Evolutionary conservation across 768 basidiomycete species (phyloP).

Genomic region (Amanita inopinata): DNA sequence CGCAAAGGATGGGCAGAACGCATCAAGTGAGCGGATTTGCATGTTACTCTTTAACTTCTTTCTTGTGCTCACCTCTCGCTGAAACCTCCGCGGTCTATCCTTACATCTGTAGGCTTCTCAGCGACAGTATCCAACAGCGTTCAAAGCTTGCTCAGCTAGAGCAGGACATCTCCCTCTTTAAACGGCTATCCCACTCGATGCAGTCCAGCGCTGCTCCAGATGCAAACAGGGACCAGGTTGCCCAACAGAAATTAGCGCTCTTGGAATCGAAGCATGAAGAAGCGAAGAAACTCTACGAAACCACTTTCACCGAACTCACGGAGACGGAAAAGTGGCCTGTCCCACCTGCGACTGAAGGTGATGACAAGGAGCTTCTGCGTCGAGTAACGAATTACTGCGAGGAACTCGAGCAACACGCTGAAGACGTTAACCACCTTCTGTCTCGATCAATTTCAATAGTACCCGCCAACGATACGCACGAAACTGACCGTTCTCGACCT

Average conservation of each 20-base stretch:
- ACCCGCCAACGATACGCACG: conserved; percentile 5
- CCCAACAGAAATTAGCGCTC: conserved; percentile 10
- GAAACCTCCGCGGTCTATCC: no score
- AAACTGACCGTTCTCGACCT: conserved; percentile 16
- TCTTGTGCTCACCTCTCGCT: no score
- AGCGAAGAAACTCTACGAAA: conserved; percentile 13
- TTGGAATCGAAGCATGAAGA: conserved; percentile 17
- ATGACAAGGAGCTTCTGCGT: conserved; percentile 13
- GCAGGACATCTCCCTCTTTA: conserved; percentile 12
- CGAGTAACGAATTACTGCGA: conserved; percentile 15
- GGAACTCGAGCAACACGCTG: conserved; percentile 16
- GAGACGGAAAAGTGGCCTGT: conserved; percentile 23
- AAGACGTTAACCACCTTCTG: conserved; percentile 15
- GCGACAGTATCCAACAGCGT: conserved; percentile 9
- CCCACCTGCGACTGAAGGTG: conserved; percentile 13
- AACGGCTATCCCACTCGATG: conserved; percentile 12
- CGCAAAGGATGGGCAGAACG: conserved; percentile 16
- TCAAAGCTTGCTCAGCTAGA: conserved; percentile 13
- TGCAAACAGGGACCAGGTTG: conserved; percentile 11
- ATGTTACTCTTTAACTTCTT: neutral
- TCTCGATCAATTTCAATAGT: neutral
- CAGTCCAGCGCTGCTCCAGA: conserved; percentile 12
- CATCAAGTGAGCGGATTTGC: conserved; percentile 14
- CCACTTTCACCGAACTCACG: conserved; percentile 12
- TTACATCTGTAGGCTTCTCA: conserved; percentile 9